phyloP scores from a whole-genome alignment of 306 rosid species.

The Glycine tomentella region DNA sequence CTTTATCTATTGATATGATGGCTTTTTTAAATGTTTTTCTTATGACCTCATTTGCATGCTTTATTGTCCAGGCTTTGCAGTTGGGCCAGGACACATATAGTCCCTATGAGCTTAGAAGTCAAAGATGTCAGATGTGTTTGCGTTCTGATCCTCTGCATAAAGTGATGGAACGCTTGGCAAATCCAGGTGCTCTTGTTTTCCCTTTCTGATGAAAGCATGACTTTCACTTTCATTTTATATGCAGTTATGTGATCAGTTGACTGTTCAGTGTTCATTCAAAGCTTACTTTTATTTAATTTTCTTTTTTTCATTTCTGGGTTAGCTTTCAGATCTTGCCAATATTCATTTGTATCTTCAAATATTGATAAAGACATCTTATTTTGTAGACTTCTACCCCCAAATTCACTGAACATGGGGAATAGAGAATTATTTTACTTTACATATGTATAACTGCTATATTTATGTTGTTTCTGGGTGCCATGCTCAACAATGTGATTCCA shows the following conservation, averaged over 20 bases:
- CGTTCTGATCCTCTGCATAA: slow-evolving; percentile 87
- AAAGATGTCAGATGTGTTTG: slow-evolving; percentile 96
- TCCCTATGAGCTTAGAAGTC: slow-evolving; percentile 79
- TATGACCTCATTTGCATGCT: slow-evolving; percentile 10
- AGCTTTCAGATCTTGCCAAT: slow-evolving; percentile 5
- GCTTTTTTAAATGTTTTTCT: slow-evolving; percentile 1
- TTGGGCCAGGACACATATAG: slow-evolving; percentile 78
- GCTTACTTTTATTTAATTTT: not conserved
- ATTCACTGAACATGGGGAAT: not conserved
- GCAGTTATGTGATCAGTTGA: too few relatives aligned
- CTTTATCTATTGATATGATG: slow-evolving; percentile 13
- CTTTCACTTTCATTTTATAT: slow-evolving; percentile 6
- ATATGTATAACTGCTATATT: not conserved
- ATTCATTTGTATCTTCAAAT: slow-evolving; percentile 1
- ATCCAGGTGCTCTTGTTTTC: slow-evolving; percentile 66
- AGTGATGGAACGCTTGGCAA: slow-evolving; percentile 91
- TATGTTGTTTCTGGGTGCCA: not conserved
- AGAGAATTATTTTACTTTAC: not conserved
- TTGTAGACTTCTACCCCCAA: not conserved
- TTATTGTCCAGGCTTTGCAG: slow-evolving; percentile 77
- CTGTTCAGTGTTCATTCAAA: too few relatives aligned
- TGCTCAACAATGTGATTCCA: too few relatives aligned
- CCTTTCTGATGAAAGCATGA: slow-evolving; percentile 10
- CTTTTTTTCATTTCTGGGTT: not conserved
- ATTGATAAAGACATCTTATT: not conserved